A percentile compares a stretch with the other conserved stretches of the same genome.
These are phyloP conservation scores for Xylaria hypoxylon DNA, from an alignment of 2,329 filamentous ascomycete species.

Conservation along the genomic window DNA sequence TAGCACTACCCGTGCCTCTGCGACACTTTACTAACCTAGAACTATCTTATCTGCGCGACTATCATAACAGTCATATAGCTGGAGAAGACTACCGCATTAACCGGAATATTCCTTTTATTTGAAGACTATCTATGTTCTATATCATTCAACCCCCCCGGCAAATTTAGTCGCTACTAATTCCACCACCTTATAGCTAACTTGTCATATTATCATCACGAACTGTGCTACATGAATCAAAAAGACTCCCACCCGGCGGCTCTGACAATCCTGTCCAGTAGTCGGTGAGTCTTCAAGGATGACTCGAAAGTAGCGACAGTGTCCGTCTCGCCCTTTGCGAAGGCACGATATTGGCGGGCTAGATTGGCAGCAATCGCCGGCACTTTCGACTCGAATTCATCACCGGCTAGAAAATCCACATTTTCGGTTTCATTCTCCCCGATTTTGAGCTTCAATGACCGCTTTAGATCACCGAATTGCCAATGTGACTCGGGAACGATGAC, in stretches of 20 bases:
- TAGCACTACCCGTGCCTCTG: no score
- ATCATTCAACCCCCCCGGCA: neutral
- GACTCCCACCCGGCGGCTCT: conserved; percentile 46
- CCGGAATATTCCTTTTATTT: neutral
- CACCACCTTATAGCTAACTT: neutral
- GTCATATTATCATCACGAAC: neutral
- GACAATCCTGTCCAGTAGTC: conserved; percentile 41
- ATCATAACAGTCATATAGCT: neutral
- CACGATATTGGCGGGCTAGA: conserved; percentile 40
- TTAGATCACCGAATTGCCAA: conserved; percentile 39
- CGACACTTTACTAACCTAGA: no score
- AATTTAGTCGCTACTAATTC: neutral
- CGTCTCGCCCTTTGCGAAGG: conserved; percentile 41
- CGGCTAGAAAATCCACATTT: conserved; percentile 30
- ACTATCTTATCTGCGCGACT: neutral
- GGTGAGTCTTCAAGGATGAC: conserved; percentile 42
- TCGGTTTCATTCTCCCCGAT: conserved; percentile 31
- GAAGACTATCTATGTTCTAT: neutral
- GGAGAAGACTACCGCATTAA: no score
- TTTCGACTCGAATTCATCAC: conserved; percentile 28
- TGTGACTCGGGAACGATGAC: conserved; percentile 36
- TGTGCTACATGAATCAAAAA: conserved; percentile 15
- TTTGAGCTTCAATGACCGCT: conserved; percentile 40
- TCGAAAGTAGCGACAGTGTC: conserved; percentile 40
- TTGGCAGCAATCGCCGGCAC: conserved; percentile 38